Percentiles rank a stretch among this genome's conserved stretches.
Evolutionary conservation across 768 basidiomycete genomes (phyloP).

Genomic region (Psilocybe azurescens): DNA sequence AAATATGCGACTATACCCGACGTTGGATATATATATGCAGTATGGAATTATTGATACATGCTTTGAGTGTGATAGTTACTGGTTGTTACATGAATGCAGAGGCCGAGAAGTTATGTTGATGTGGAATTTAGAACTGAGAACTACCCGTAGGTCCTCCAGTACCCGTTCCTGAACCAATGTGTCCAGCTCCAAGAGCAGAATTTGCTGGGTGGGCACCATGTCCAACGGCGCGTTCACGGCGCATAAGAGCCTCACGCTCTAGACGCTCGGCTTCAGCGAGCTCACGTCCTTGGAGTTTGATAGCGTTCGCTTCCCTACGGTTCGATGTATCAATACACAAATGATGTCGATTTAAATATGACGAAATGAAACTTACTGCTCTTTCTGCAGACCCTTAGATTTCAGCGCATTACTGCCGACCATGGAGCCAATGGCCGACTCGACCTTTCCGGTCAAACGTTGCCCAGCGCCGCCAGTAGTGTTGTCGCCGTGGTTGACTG

Average conservation of each 20-base stretch:
- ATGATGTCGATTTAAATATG: not conserved
- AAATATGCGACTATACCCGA: no score
- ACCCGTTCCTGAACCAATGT: not conserved
- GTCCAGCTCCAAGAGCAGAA: not conserved
- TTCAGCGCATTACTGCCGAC: slow-evolving; percentile 53
- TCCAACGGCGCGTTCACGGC: slow-evolving; percentile 56
- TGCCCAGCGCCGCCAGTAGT: slow-evolving; percentile 34
- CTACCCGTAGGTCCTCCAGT: no score
- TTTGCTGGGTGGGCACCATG: slow-evolving; percentile 40
- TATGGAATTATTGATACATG: not conserved
- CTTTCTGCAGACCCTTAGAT: slow-evolving; percentile 55
- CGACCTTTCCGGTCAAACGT: slow-evolving; percentile 50
- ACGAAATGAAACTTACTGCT: slow-evolving; percentile 41
- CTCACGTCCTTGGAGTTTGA: slow-evolving; percentile 51
- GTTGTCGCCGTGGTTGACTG: slow-evolving; percentile 25
- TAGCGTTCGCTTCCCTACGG: slow-evolving; percentile 51
- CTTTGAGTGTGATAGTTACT: no score
- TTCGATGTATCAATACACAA: not conserved
- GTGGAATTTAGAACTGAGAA: not conserved
- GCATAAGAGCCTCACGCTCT: slow-evolving; percentile 52
- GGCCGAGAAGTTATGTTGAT: not conserved
- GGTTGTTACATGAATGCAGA: not conserved
- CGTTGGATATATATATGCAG: no score
- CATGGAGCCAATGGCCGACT: slow-evolving; percentile 48
- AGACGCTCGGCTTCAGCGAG: slow-evolving; percentile 60